A percentile compares a stretch with the other conserved stretches of the same genome.
Evolutionary conservation across 768 basidiomycete genomes (phyloP).

Genomic region (Termitomyces sp.): DNA sequence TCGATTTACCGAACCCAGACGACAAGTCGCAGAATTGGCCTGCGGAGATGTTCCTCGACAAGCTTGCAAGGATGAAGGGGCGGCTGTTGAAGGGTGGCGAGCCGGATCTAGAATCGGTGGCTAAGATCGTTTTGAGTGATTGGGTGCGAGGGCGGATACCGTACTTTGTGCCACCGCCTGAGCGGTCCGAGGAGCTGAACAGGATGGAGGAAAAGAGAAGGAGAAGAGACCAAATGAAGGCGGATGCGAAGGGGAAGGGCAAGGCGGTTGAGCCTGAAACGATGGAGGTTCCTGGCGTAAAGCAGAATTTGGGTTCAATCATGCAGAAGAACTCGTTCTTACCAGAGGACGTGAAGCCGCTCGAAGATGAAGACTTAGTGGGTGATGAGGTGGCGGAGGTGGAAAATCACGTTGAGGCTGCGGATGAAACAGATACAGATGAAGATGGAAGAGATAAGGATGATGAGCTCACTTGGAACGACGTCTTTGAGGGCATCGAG

Average conservation of each 20-base stretch:
- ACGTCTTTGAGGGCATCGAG: slow-evolving; percentile 70
- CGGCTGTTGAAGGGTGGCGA: slow-evolving; percentile 93
- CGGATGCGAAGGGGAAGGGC: slow-evolving; percentile 52
- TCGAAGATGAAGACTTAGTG: slow-evolving; percentile 51
- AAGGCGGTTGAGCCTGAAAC: slow-evolving; percentile 38
- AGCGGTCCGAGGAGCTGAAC: slow-evolving; percentile 70
- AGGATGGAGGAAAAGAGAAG: slow-evolving; percentile 55
- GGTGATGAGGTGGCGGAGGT: slow-evolving; percentile 40
- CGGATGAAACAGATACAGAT: slow-evolving; percentile 34
- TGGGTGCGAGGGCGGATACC: slow-evolving; percentile 98
- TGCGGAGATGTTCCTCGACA: slow-evolving; percentile 77
- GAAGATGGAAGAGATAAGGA: slow-evolving; percentile 39
- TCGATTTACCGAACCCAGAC: slow-evolving; percentile 59
- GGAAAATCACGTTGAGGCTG: slow-evolving; percentile 32
- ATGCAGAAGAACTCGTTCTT: slow-evolving; percentile 88
- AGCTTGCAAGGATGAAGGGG: slow-evolving; percentile 87
- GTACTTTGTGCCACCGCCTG: slow-evolving; percentile 92
- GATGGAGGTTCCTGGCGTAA: slow-evolving; percentile 57
- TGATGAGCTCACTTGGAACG: slow-evolving; percentile 76
- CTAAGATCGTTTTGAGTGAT: slow-evolving; percentile 93
- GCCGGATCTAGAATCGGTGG: slow-evolving; percentile 86
- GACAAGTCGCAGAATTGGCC: slow-evolving; percentile 56
- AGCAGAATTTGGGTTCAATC: slow-evolving; percentile 83
- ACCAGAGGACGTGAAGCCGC: slow-evolving; percentile 72
- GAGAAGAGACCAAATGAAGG: slow-evolving; percentile 38